Conservation (phyloP, 352 stramenopile species). For the Pythium insidiosum region DNA sequence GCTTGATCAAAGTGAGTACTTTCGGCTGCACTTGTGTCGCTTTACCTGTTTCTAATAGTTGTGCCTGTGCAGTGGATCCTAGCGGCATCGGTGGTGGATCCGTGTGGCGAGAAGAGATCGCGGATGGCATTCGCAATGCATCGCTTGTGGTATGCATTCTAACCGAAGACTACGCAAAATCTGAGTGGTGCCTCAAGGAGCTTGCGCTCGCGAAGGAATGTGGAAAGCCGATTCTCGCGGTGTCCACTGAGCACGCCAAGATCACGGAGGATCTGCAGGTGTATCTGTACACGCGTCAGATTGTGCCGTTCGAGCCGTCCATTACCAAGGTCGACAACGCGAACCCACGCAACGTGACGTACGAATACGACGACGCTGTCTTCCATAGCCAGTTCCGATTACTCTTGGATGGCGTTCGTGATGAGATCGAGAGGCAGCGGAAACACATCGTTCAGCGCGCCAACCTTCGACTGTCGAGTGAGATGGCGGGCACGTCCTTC, state of each 20-base stretch:
- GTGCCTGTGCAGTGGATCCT: conserved; percentile 36
- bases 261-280: conserved; percentile 75
- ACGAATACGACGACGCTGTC: conserved; percentile 53
- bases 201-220: conserved; percentile 66
- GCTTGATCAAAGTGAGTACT: conserved; percentile 52
- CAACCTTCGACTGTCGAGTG: conserved; percentile 10
- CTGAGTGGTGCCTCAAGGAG: conserved; percentile 78
- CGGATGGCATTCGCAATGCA: conserved; percentile 65
- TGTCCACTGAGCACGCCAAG: conserved; percentile 44
- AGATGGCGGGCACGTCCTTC: conserved; percentile 8
- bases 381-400: conserved; percentile 52
- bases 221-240: conserved; percentile 55
- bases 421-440: conserved; percentile 67
- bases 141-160: conserved; percentile 63
- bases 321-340: conserved; percentile 48
- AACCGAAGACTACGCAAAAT: conserved; percentile 62
- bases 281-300: conserved; percentile 80
- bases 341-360: conserved; percentile 52
- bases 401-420: conserved; percentile 60
- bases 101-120: conserved; percentile 80
- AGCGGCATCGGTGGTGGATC: conserved; percentile 71
- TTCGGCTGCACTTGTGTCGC: background rate
- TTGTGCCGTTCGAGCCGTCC: conserved; percentile 68
- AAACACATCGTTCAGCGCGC: conserved; percentile 31
- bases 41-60: background rate